Conservation (phyloP, 1,139 yeast species). For the Hanseniaspora gamundiae region DNA sequence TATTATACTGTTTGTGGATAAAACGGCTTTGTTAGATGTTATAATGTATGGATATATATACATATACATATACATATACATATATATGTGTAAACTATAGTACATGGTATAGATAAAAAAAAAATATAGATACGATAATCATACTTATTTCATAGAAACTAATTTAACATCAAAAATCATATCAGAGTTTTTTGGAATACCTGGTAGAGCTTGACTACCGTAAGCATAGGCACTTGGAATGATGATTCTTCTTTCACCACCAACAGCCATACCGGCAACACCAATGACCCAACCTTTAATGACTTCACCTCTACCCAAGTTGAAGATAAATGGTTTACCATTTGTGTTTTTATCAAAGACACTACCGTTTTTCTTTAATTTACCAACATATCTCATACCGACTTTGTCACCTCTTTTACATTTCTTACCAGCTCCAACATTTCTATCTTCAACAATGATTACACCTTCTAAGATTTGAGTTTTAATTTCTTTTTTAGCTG, state of each 20-base stretch:
- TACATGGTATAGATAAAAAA: no score
- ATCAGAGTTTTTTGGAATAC: slow-evolving; percentile 94
- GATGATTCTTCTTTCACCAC: slow-evolving; percentile 96
- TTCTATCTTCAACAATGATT: slow-evolving; percentile 85
- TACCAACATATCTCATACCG: slow-evolving; percentile 96
- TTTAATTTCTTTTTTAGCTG: slow-evolving; percentile 26
- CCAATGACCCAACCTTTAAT: slow-evolving; percentile 98
- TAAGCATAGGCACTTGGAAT: slow-evolving; percentile 96
- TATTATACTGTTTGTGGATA: no score
- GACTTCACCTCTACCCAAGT: slow-evolving; percentile 94
- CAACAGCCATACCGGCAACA: slow-evolving; percentile 96
- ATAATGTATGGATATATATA: no score
- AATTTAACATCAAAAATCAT: slow-evolving; percentile 92
- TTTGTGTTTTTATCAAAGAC: slow-evolving; percentile 93
- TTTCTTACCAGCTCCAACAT: slow-evolving; percentile 72
- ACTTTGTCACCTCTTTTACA: slow-evolving; percentile 88
- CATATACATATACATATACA: no score
- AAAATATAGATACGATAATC: background rate
- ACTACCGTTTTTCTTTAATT: slow-evolving; percentile 79
- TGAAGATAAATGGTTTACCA: slow-evolving; percentile 90
- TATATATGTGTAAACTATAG: no score
- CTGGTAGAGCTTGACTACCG: slow-evolving; percentile 89
- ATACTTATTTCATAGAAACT: slow-evolving; percentile 64
- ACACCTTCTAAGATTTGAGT: slow-evolving; percentile 86
- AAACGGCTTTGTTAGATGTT: no score